phyloP scores from a whole-genome alignment of 1,284 basidiomycete genomes.

The Phylloboletellus chloephorus region DNA sequence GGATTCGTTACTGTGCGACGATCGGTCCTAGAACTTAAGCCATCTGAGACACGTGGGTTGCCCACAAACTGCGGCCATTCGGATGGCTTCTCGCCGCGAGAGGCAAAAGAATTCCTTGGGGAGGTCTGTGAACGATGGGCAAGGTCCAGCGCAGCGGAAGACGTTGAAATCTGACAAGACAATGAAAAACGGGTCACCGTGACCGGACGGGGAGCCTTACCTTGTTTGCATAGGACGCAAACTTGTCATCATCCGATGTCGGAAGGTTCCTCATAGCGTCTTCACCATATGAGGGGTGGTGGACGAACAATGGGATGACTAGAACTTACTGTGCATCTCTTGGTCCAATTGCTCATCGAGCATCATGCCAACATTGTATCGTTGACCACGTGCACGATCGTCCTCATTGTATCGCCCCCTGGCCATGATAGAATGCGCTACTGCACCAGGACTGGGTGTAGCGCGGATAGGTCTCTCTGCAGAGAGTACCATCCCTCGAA shows the following conservation, averaged over 20 bases:
- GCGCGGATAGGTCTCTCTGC: constrained; percentile 52
- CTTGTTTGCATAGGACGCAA: constrained; percentile 57
- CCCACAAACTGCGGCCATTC: constrained; percentile 91
- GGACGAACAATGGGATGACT: constrained; percentile 9
- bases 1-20: constrained; percentile 70
- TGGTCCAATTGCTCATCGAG: constrained; percentile 85
- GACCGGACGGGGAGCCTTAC: constrained; percentile 38
- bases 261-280: constrained; percentile 90
- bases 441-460: constrained; percentile 46
- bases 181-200: constrained; percentile 3
- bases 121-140: constrained; percentile 84
- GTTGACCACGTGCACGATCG: constrained; percentile 50
- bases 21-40: constrained; percentile 47
- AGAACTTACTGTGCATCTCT: constrained; percentile 78
- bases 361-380: constrained; percentile 79
- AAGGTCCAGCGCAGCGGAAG: constrained; percentile 88
- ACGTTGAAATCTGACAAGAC: constrained; percentile 64
- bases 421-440: constrained; percentile 47
- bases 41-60: constrained; percentile 54
- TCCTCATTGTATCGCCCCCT: constrained; percentile 48
- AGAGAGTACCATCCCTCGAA: constrained; percentile 61
- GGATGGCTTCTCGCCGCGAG: constrained; percentile 69
- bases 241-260: constrained; percentile 91
- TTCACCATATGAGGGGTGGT: constrained; percentile 32
- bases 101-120: constrained; percentile 55